Base-by-base conservation (phyloP, 768 basidiomycete species). In the Kwoniella newhampshirensis region DNA sequence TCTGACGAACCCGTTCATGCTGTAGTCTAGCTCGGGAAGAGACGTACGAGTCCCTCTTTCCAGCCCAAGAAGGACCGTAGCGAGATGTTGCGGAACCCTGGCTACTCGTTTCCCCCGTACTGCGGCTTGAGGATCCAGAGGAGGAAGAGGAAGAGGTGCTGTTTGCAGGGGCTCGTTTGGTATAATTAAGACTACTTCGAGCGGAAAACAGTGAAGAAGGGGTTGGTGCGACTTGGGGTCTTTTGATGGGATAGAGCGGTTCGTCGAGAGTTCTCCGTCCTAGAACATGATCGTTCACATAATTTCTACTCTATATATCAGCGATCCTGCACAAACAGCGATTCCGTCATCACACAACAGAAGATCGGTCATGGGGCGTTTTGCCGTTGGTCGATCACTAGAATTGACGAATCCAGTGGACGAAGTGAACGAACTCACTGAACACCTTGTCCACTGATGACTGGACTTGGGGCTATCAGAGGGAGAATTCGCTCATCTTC, bases 401-500 rank as follows among this genome's bases (percentile, higher is more conserved):
- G n/a, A n/a, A n/a, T n/a, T n/a, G n/a, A n/a, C n/a, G n/a, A n/a
- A 27, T 49, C n/a, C 26, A 30, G 26, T 53, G 17, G 8, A 42
- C 8, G 21, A 42, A 42, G 7, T n/a, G 17, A 1, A 42, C 27
- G 28, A 15, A 46, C 56, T 58, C 36, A 58, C 56, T 12, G 4
- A 23, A 58, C 23, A 17, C 30, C 39, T 27, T 51, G 48, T 18
- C 13, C 46, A 36, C 35, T 58, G 3, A 40, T 32, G 5, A 45
- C 41, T 18, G 15, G 35, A 6, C 7, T 15, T 15, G 21, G 42
- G 17, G 48, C 56, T 15, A 46, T 42, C 17, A 40, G 37, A 25
- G 56, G 56, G n/a, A 51, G 18, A 15, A 58, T 58, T 35, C 56
- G 43, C 23, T 51, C 42, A 27, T 58, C 37, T 46, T 58, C 56